Evolutionary conservation across 495 filamentous ascomycete species (phyloP).

Genomic region (Jackrogersella minutella): DNA sequence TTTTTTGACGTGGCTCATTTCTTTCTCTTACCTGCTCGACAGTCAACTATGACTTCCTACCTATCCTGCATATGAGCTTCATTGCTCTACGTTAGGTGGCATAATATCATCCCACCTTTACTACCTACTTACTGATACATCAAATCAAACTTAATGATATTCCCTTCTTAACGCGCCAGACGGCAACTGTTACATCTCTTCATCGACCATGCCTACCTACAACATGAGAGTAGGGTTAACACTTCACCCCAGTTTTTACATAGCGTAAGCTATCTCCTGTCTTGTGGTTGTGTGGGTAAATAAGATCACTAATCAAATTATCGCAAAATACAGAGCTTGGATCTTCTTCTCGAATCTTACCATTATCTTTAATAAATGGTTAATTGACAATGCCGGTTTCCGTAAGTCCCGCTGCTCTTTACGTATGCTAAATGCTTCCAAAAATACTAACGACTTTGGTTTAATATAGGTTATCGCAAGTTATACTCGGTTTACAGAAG

Average conservation of each 20-base stretch:
- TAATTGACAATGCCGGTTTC: slow-evolving; percentile 78
- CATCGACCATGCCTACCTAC: not conserved
- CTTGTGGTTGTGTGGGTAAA: not conserved
- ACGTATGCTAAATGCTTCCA: not conserved
- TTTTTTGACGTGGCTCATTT: not conserved
- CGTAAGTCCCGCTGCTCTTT: slow-evolving; percentile 64
- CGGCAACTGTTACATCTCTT: not conserved
- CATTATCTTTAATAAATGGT: slow-evolving; percentile 95
- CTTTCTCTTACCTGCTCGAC: no score
- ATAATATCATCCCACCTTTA: no score
- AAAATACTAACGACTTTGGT: not conserved
- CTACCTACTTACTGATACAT: no score
- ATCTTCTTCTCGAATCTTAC: slow-evolving; percentile 86
- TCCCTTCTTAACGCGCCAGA: not conserved
- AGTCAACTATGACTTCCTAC: not conserved
- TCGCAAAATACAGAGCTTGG: slow-evolving; percentile 68
- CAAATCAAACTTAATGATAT: not conserved
- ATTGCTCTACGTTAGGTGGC: not conserved
- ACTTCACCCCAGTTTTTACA: slow-evolving; percentile 80
- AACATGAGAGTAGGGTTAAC: slow-evolving; percentile 53
- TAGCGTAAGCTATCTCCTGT: slow-evolving; percentile 65
- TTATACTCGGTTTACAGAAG: slow-evolving; percentile 1
- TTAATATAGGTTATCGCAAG: slow-evolving; percentile 50
- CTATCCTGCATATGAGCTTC: not conserved
- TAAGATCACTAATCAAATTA: not conserved